phyloP scores from a whole-genome alignment of 768 basidiomycete species.

The Mycena leptocephala region DNA sequence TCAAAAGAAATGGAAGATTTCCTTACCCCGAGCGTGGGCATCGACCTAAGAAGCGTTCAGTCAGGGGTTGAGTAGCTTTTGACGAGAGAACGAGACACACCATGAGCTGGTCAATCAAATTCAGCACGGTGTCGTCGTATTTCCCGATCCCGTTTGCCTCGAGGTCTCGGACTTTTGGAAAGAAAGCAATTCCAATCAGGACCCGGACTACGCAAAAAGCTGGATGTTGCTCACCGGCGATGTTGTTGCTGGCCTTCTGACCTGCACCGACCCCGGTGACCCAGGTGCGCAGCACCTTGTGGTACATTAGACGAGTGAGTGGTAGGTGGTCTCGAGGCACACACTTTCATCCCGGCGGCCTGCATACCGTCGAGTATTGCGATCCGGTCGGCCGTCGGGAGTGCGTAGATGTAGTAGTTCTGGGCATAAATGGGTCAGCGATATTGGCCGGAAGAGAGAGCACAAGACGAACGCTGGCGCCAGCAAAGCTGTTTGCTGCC shows the following conservation, averaged over 20 bases:
- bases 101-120: constrained; percentile 58
- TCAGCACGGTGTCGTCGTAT: constrained; percentile 54
- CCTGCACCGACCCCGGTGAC: background rate
- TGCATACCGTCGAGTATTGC: background rate
- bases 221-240: background rate
- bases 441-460: background rate
- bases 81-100: constrained; percentile 34
- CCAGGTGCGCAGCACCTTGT: background rate
- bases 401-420: background rate
- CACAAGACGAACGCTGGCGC: background rate
- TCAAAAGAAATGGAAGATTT: background rate
- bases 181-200: background rate
- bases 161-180: constrained; percentile 42
- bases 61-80: background rate
- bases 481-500: background rate
- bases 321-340: no score
- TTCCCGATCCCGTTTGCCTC: constrained; percentile 51
- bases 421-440: background rate
- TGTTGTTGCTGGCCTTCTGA: background rate
- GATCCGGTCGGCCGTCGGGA: background rate
- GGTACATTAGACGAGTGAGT: background rate
- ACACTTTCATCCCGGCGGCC: background rate
- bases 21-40: background rate
- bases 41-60: background rate
- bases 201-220: background rate